Evolutionary conservation across 768 basidiomycete species (phyloP).

Genomic region (Basidioascus undulatus): DNA sequence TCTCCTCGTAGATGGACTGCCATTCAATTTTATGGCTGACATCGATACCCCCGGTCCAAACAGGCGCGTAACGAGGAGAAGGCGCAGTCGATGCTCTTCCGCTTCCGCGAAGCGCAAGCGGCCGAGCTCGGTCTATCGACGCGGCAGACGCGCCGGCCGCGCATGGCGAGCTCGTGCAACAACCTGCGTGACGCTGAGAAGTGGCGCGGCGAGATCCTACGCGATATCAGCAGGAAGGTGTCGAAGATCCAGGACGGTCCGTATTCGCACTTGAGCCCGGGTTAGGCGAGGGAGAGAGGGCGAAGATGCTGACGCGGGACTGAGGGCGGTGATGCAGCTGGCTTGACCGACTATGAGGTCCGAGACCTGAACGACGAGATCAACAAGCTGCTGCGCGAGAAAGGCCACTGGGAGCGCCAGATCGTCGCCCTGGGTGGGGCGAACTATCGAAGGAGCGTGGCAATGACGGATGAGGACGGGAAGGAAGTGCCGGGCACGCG

Average conservation of each 20-base stretch:
- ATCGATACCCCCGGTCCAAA: not conserved
- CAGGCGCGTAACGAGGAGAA: slow-evolving; percentile 97
- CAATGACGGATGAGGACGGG: slow-evolving; percentile 84
- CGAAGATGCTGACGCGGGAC: not conserved
- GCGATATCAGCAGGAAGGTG: slow-evolving; percentile 87
- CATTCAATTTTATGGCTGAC: no score
- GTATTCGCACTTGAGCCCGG: slow-evolving; percentile 14
- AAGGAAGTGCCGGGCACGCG: slow-evolving; percentile 90
- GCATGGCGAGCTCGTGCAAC: slow-evolving; percentile 79
- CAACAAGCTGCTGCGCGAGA: slow-evolving; percentile 82
- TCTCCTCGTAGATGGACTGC: no score
- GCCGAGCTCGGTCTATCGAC: slow-evolving; percentile 81
- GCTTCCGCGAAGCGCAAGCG: slow-evolving; percentile 89
- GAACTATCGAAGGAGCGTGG: slow-evolving; percentile 79
- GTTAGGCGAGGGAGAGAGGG: not conserved
- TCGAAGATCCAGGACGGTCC: slow-evolving; percentile 89
- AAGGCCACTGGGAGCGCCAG: slow-evolving; percentile 93
- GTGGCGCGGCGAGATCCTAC: slow-evolving; percentile 83
- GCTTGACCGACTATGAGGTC: slow-evolving; percentile 81
- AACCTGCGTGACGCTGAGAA: slow-evolving; percentile 79
- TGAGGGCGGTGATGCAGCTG: slow-evolving; percentile 28
- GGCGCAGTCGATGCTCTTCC: slow-evolving; percentile 80
- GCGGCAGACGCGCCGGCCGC: slow-evolving; percentile 43
- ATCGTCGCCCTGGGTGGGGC: slow-evolving; percentile 89
- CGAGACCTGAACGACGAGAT: slow-evolving; percentile 95